A percentile compares a stretch with the other conserved stretches of the same genome.
Evolutionary conservation across 192 early-diverging fungal genomes (phyloP).

Genomic region (Coemansia furcata): DNA sequence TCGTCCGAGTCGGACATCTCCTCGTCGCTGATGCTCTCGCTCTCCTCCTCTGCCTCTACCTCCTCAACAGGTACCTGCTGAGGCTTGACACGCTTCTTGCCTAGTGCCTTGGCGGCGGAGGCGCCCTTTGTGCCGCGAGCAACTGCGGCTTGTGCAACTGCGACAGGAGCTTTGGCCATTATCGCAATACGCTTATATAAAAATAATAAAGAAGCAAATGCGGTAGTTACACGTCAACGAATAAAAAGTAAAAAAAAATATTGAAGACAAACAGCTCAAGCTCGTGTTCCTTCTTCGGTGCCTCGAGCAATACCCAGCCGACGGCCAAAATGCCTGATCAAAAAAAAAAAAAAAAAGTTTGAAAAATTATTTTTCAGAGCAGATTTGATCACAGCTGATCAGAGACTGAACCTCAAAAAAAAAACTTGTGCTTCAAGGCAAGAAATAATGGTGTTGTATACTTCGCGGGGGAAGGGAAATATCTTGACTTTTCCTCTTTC

Average conservation of each 20-base stretch:
- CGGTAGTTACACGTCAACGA: neutral
- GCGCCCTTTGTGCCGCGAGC: conserved; percentile 7
- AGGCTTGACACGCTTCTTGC: conserved; percentile 2
- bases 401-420: neutral
- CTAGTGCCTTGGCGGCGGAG: conserved; percentile 6
- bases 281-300: neutral
- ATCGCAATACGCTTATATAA: neutral
- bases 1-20: conserved; percentile 5
- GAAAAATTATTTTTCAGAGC: neutral
- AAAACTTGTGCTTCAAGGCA: neutral
- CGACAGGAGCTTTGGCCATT: conserved; percentile 2
- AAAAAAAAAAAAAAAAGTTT: conserved; percentile 15
- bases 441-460: neutral
- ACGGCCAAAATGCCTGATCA: neutral
- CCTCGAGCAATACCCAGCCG: neutral
- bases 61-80: conserved; percentile 5
- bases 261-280: neutral
- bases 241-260: neutral
- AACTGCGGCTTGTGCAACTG: neutral
- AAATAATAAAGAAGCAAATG: neutral
- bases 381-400: neutral
- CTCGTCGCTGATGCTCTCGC: conserved; percentile 8
- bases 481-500: neutral
- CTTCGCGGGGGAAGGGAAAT: neutral
- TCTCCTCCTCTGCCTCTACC: conserved; percentile 5